Percentiles rank a stretch among this genome's conserved stretches.
phyloP scores from a whole-genome alignment of 169 alveolate genomes.

The Miamiensis avidus region DNA sequence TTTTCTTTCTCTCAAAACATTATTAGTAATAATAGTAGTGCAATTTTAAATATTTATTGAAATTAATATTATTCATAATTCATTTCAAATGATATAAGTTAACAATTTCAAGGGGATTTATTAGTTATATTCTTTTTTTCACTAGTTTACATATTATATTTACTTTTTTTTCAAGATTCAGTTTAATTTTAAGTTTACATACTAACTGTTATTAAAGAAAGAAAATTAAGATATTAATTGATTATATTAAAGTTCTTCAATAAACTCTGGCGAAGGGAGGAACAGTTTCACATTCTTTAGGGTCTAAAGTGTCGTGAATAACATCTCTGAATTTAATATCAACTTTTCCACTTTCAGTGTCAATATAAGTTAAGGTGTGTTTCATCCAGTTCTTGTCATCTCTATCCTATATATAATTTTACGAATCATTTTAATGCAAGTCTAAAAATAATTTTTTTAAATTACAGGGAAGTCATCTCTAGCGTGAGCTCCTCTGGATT shows the following conservation, averaged over 20 bases:
- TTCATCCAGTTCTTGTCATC: constrained; percentile 96
- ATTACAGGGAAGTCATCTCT: constrained; percentile 94
- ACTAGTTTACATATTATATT: too few relatives aligned
- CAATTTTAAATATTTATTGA: too few relatives aligned
- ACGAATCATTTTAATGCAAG: neutral
- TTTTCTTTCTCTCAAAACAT: too few relatives aligned
- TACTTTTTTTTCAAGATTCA: too few relatives aligned
- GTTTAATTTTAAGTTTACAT: too few relatives aligned
- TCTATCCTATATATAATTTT: constrained; percentile 73
- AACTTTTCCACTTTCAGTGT: constrained; percentile 69
- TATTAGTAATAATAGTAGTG: too few relatives aligned
- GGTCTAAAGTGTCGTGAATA: constrained; percentile 86
- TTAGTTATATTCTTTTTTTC: too few relatives aligned
- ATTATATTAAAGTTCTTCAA: constrained; percentile 44
- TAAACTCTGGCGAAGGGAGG: constrained; percentile 78
- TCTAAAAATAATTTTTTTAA: neutral
- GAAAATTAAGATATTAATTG: too few relatives aligned
- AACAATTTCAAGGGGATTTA: too few relatives aligned
- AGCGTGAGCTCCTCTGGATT: constrained; percentile 99
- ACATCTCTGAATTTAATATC: constrained; percentile 86
- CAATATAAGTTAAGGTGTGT: constrained; percentile 92
- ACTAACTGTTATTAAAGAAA: too few relatives aligned
- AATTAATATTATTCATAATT: too few relatives aligned
- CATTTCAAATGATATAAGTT: too few relatives aligned
- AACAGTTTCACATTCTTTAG: constrained; percentile 61